Conservation (phyloP, 306 rosid species). For the Quercus parvula region DNA sequence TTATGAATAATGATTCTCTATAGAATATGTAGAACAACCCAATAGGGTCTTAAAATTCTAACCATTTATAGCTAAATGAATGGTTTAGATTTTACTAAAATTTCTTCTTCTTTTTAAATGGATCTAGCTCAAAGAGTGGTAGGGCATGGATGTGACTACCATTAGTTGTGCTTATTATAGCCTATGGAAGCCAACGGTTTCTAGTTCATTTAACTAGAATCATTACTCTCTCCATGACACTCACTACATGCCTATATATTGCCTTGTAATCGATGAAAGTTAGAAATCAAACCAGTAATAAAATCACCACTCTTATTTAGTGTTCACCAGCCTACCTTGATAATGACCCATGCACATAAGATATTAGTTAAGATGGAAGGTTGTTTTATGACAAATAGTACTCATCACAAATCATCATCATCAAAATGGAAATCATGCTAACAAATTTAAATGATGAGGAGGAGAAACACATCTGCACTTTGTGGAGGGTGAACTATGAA, state of each 20-base stretch:
- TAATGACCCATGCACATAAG: conserved; percentile 2
- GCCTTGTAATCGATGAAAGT: background rate
- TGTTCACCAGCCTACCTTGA: conserved; percentile 10
- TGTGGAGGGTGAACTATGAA: background rate
- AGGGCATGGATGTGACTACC: background rate
- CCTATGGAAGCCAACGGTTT: background rate
- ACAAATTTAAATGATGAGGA: background rate
- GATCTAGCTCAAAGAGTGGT: background rate
- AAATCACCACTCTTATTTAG: background rate
- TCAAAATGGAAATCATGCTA: conserved; percentile 1
- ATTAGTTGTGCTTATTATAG: background rate
- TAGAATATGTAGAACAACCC: too few relatives aligned
- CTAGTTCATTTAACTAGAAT: background rate
- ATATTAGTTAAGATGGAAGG: background rate
- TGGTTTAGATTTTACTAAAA: too few relatives aligned
- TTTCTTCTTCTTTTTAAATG: too few relatives aligned
- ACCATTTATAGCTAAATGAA: too few relatives aligned
- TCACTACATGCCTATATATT: background rate
- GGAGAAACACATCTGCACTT: background rate
- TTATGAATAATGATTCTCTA: too few relatives aligned
- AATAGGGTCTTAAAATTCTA: too few relatives aligned
- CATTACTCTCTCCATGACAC: background rate
- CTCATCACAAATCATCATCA: conserved; percentile 16
- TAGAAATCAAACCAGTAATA: background rate
- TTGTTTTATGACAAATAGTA: background rate